Percentiles rank a stretch among this genome's conserved stretches.
Conservation (phyloP, 164 flowering plant species). For the Pachysandra terminalis region DNA sequence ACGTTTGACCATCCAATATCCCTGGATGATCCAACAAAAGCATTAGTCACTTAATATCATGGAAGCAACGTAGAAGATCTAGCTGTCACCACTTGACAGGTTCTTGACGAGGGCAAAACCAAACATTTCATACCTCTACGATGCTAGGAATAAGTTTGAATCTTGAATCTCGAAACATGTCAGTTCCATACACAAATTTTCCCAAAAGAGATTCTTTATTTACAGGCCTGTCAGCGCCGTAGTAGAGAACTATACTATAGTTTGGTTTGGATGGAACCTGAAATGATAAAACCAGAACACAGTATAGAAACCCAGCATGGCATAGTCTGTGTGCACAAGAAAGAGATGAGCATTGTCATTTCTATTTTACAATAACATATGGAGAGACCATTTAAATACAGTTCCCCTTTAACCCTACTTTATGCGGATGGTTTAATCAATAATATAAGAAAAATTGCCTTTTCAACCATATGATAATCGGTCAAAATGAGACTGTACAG, state of each 20-base stretch:
- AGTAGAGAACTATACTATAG: constrained; percentile 82
- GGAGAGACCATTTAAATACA: neutral
- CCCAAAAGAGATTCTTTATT: constrained; percentile 64
- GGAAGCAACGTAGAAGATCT: neutral
- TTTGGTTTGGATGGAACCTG: constrained; percentile 95
- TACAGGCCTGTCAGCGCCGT: constrained; percentile 82
- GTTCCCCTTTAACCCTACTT: no score
- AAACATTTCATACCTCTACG: constrained; percentile 55
- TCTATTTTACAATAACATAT: neutral
- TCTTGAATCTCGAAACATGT: constrained; percentile 77
- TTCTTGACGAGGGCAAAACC: neutral
- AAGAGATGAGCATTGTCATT: neutral
- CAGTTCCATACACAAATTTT: constrained; percentile 78
- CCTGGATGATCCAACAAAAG: constrained; percentile 36
- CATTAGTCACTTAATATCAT: constrained; percentile 11
- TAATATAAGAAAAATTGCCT: no score
- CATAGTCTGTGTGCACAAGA: neutral
- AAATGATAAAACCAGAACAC: constrained; percentile 11
- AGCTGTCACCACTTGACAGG: neutral
- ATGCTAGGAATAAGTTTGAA: constrained; percentile 94
- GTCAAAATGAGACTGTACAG: neutral
- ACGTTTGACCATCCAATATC: constrained; percentile 99
- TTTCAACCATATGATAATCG: neutral
- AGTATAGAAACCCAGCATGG: neutral
- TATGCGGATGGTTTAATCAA: no score